Percentiles rank a stretch among this genome's conserved stretches.
phyloP scores from a whole-genome alignment of 2,329 filamentous ascomycete genomes.

The Emergomyces africanus region DNA sequence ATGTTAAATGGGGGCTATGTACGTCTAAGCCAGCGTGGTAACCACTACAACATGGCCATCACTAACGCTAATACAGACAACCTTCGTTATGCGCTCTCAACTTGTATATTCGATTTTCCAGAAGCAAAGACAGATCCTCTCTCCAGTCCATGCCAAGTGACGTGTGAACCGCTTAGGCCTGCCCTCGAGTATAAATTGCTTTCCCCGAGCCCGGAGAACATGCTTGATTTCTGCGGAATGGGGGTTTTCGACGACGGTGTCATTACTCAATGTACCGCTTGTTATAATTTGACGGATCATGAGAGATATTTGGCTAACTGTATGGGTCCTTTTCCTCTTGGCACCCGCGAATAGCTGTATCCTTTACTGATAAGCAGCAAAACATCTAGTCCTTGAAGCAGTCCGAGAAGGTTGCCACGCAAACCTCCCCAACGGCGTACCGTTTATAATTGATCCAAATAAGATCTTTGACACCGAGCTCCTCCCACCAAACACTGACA shows the following conservation, averaged over 20 bases:
- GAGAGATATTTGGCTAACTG: conserved; percentile 33
- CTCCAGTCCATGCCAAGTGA: conserved; percentile 33
- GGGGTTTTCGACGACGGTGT: conserved; percentile 28
- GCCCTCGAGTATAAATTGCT: conserved; percentile 21
- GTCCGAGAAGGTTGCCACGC: conserved; percentile 34
- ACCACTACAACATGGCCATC: not conserved
- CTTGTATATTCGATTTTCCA: conserved; percentile 32
- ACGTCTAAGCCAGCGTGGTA: conserved; percentile 12
- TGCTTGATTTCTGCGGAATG: conserved; percentile 26
- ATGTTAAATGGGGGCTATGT: conserved; percentile 36
- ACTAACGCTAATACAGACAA: conserved; percentile 25
- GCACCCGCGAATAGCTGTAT: not conserved
- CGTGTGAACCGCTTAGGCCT: conserved; percentile 23
- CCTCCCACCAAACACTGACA: conserved; percentile 22
- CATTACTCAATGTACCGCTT: conserved; percentile 30
- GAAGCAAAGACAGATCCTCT: conserved; percentile 19
- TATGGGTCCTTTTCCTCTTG: conserved; percentile 15
- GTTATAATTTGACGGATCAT: conserved; percentile 30
- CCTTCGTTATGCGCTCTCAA: conserved; percentile 32
- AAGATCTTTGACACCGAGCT: conserved; percentile 30
- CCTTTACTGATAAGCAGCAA: conserved; percentile 2
- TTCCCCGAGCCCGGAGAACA: conserved; percentile 17
- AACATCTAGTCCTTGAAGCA: conserved; percentile 30
- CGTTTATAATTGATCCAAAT: conserved; percentile 28
- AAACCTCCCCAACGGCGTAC: conserved; percentile 19